Conservation (phyloP, 2,329 filamentous ascomycete species). For the Clarireedia sp. region DNA sequence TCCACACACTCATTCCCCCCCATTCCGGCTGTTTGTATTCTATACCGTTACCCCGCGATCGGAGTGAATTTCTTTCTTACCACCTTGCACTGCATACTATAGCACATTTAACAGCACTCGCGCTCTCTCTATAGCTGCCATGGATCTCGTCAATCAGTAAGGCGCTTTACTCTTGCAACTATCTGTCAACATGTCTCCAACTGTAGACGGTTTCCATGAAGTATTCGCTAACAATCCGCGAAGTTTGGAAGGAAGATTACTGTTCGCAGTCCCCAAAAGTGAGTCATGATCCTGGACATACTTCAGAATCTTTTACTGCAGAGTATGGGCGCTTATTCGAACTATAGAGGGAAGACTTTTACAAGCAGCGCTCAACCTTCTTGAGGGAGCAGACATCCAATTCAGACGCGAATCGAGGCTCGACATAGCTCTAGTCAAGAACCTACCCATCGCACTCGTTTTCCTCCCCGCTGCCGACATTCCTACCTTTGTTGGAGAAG, state of each 20-base stretch:
- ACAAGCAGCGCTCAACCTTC: conserved; percentile 78
- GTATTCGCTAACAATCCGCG: conserved; percentile 31
- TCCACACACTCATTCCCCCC: background rate
- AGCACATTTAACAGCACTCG: background rate
- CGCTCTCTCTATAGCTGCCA: conserved; percentile 22
- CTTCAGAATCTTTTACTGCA: conserved; percentile 4
- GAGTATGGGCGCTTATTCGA: conserved; percentile 11
- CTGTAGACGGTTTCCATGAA: conserved; percentile 29
- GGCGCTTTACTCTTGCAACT: conserved; percentile 8
- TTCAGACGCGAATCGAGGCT: conserved; percentile 92
- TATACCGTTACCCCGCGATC: conserved; percentile 7
- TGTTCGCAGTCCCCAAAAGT: conserved; percentile 99
- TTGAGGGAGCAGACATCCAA: conserved; percentile 90
- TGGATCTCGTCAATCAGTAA: conserved; percentile 58
- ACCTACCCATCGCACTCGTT: conserved; percentile 87
- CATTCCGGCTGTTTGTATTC: conserved; percentile 1
- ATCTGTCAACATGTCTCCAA: conserved; percentile 11
- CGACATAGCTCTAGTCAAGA: conserved; percentile 96
- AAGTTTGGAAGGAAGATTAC: conserved; percentile 83
- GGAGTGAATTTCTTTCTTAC: background rate
- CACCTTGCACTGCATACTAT: background rate
- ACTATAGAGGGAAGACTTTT: conserved; percentile 81
- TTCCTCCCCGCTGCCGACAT: conserved; percentile 97
- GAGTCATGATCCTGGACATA: conserved; percentile 36
- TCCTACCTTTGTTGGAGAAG: conserved; percentile 93